Percentiles rank a stretch among this genome's conserved stretches.
phyloP scores from a whole-genome alignment of 805 yeast species.

The Pichia nanzhaoensis region DNA sequence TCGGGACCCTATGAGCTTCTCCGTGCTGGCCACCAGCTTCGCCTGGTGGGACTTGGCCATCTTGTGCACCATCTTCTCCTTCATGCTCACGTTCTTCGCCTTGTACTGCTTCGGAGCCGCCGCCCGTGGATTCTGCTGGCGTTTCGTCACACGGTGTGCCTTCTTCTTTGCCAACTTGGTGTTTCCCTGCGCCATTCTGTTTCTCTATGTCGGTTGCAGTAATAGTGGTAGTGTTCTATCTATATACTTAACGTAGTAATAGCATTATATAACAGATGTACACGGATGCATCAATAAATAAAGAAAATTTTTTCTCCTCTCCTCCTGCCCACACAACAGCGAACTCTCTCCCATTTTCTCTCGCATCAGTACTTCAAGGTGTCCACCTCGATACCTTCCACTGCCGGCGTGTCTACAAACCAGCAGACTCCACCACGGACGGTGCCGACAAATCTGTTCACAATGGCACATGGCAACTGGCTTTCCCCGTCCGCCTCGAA shows the following conservation, averaged over 20 bases:
- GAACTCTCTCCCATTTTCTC: too few species aligned
- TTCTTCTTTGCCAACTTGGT: constrained; percentile 46
- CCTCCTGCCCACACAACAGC: too few species aligned
- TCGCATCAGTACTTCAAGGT: neutral
- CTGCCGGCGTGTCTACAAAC: constrained; percentile 81
- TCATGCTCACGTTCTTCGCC: constrained; percentile 53
- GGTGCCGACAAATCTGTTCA: constrained; percentile 48
- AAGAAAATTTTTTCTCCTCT: too few species aligned
- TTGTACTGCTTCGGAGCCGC: constrained; percentile 72
- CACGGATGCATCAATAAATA: too few species aligned
- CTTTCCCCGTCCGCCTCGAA: constrained; percentile 40
- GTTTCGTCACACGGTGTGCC: constrained; percentile 54
- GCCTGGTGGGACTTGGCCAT: constrained; percentile 46
- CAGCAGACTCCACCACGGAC: constrained; percentile 48
- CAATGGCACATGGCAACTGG: constrained; percentile 65
- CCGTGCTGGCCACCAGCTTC: constrained; percentile 41
- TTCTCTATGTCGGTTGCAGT: too few species aligned
- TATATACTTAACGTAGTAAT: too few species aligned
- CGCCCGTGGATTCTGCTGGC: constrained; percentile 54
- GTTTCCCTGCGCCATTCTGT: constrained; percentile 66
- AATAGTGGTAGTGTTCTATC: too few species aligned
- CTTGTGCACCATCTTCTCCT: constrained; percentile 41
- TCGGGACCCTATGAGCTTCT: constrained; percentile 76
- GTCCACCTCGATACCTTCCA: constrained; percentile 46
- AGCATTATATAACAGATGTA: too few species aligned